Evolutionary conservation across 176 grass and related monocot genomes (phyloP), one percentile per base, ranked within the genome.

Genomic region (Carex littledalei): DNA sequence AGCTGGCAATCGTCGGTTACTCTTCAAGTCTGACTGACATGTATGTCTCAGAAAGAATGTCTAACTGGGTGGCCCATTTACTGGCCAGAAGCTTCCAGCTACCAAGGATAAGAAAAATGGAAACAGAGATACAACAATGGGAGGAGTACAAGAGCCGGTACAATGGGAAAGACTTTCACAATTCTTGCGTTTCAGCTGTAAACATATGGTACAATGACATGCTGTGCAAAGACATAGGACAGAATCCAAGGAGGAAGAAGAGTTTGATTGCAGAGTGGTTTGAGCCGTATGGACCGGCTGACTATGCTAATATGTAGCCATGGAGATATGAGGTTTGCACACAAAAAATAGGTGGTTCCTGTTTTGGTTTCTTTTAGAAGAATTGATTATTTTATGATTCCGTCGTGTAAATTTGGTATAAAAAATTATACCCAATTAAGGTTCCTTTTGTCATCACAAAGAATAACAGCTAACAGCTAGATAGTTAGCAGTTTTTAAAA

Each of bases 121-220:
- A 99, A 81, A 80, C 85, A 69, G 90, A 79, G 49, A 67, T 99
- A 18, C 54, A 79, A 50, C 86, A 95, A 86, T 99, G 93, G 93
- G 84, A 85, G 66, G 90, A 89, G 53, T 95, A 90, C 79, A 94
- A 93, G 88, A 85, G 77, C 54, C 43, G 8, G 84, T 94, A 99
- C 70, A 91, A 81, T 4, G 78, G 79, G 2, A 84, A 88, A 4
- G 85, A 92, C 68, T 99, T 92, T 26, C 61, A 67, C 31, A 85
- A 87, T 34, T 92, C 91, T 55, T 94, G 93, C 63, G 87, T 99
- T 67, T 88, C 90, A 35, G 85, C 70, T 49, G 26, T 94, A 14
- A 89, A 99, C 56, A 94, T 99, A 31, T 94, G 93, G 93, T 89
- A 92, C 24, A 95, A 94, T 29, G 96, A 99, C 86, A 45, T 86